Evolutionary conservation across 805 yeast genomes (phyloP), one percentile per base, ranked within the genome.

Genomic region (Myxozyma udenii): DNA sequence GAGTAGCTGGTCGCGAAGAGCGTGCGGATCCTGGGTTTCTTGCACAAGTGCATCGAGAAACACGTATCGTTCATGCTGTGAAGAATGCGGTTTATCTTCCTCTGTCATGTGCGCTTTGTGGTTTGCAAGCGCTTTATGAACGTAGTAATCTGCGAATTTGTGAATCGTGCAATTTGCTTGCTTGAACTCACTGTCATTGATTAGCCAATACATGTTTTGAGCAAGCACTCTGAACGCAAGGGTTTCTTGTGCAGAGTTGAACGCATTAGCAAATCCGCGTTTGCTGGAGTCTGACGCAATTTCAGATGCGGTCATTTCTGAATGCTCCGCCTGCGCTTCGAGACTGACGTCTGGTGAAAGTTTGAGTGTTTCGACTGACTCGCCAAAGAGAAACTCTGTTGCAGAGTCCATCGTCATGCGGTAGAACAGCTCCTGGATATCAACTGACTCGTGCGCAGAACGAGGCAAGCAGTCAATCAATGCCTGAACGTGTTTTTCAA

Each of bases 1-100:
- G 63, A 78, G 67, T 37, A 76, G 68, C 64, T 78, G 81, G 62
- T 76, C 79, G 45, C 80, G 69, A 52, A 78, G 72, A 16, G 71
- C 69, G 46, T 54, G 64, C 19, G 78, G 76, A 58, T 78, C 74
- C 50, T 73, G 69, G 14, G 80, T 76, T 62, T 75, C 75, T 63
- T 73, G 72, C 44, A 70, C 76, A 53, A 78, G 69, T 60, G 76
- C 80, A 44, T 71, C 68, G 50, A 78, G 70, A 63, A 78, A 77
- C 11, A 75, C 71, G 56, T 74, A 77, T 21, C 74, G 69, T 5
- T 12, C 33, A 2, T 26, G 7, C 16, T 30, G 28, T 11, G 44
- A 4, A 2, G n/a, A 26, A 30, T 68, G 76, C 37, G 62, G 61
- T 18, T n/a, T n/a, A n/a, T n/a, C n/a, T n/a, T n/a, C n/a, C n/a